Conservation (phyloP, 1,139 yeast genomes). For the Arxiozyma slooffiae region DNA sequence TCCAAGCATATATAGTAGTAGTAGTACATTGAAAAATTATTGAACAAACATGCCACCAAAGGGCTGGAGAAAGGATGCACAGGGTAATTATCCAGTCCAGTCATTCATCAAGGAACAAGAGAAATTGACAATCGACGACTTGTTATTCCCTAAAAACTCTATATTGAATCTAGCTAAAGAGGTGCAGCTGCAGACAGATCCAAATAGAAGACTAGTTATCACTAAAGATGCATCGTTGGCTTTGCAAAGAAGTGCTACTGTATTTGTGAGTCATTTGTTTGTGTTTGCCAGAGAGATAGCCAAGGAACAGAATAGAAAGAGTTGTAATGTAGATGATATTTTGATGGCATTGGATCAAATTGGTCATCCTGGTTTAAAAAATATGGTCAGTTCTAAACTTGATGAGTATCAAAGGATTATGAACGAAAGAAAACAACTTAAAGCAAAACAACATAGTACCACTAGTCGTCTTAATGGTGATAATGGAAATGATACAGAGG, state of each 20-base stretch:
- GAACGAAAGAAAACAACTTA: conserved; percentile 16
- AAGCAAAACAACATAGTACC: background rate
- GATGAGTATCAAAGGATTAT: conserved; percentile 27
- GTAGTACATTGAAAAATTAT: too few relatives aligned
- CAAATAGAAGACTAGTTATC: conserved; percentile 33
- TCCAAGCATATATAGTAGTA: too few relatives aligned
- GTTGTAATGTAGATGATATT: conserved; percentile 58
- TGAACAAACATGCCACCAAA: conserved; percentile 89
- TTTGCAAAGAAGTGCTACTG: conserved; percentile 61
- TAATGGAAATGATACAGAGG: background rate
- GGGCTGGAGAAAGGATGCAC: conserved; percentile 73
- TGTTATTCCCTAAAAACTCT: conserved; percentile 57
- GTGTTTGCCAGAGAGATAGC: conserved; percentile 53
- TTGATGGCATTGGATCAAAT: conserved; percentile 48
- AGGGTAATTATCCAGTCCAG: conserved; percentile 48
- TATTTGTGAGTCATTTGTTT: conserved; percentile 58
- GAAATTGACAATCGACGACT: conserved; percentile 54
- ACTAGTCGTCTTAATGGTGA: background rate
- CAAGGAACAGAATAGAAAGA: conserved; percentile 45
- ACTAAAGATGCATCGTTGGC: conserved; percentile 62
- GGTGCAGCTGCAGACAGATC: conserved; percentile 26
- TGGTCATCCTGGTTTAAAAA: conserved; percentile 38
- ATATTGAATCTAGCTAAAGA: conserved; percentile 49
- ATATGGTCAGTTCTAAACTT: conserved; percentile 24
- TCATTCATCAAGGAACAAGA: conserved; percentile 41